phyloP scores from a whole-genome alignment of 2,329 filamentous ascomycete genomes.

The Mycosphaerella sp. region DNA sequence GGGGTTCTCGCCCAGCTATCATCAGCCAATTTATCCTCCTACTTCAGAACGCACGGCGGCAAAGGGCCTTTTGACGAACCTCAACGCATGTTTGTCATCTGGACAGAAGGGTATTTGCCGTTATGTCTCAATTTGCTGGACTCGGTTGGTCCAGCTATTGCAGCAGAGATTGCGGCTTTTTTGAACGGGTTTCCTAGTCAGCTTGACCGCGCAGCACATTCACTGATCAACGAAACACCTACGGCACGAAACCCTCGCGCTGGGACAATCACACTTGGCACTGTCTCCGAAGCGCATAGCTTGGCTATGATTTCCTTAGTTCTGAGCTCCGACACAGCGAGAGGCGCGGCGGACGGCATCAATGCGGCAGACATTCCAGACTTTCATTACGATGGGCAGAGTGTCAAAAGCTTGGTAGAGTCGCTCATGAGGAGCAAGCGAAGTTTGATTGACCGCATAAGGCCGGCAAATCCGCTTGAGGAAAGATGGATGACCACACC shows the following conservation, averaged over 20 bases:
- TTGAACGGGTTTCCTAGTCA: constrained; percentile 83
- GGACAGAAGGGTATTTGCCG: constrained; percentile 81
- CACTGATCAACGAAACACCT: constrained; percentile 57
- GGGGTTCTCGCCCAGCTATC: constrained; percentile 73
- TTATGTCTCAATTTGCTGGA: constrained; percentile 82
- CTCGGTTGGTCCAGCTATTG: constrained; percentile 72
- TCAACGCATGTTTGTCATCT: constrained; percentile 75
- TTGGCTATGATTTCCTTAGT: constrained; percentile 70
- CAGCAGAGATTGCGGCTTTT: constrained; percentile 77
- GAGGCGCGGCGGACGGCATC: constrained; percentile 57
- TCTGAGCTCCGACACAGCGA: constrained; percentile 57
- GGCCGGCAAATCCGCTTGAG: constrained; percentile 68
- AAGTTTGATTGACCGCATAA: constrained; percentile 63
- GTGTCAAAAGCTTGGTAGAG: constrained; percentile 74
- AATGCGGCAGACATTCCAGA: constrained; percentile 58
- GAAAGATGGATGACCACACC: constrained; percentile 49
- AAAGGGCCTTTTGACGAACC: constrained; percentile 75
- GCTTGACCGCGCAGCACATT: constrained; percentile 62
- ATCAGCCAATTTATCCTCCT: constrained; percentile 69
- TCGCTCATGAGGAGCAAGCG: constrained; percentile 61
- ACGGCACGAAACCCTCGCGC: constrained; percentile 38
- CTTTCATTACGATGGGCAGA: constrained; percentile 66
- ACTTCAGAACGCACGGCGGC: constrained; percentile 60
- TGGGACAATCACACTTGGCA: constrained; percentile 62
- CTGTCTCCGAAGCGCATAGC: constrained; percentile 71